Base-by-base conservation (phyloP, 345 rosid species). In the Lepidium didymum region DNA sequence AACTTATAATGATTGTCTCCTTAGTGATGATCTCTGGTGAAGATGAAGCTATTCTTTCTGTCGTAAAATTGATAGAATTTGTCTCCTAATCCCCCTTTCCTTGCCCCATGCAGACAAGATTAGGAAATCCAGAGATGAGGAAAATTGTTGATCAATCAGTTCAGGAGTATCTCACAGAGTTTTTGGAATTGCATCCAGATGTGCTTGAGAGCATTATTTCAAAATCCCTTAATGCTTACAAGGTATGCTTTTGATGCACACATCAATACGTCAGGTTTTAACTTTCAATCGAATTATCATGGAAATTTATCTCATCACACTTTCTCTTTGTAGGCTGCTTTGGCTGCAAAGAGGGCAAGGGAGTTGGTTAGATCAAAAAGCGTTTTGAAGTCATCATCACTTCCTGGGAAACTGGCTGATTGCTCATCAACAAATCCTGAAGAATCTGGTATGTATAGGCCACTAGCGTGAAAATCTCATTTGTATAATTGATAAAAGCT, bases 91-190 rank as follows among this genome's bases (percentile, higher is more conserved):
- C 31, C 62, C 55, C 59, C 6, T 29, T 29, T 1, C 33, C 7
- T 44, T 40, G 60, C 18, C 62, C 44, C 57, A 37, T 72, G 72
- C 68, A 95, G 99, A 95, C 99, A 75, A 89, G 99, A 79, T 81
- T 95, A 82, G 99, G 99, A 62, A 95, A 95, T 85, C 97, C 99
- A 27, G 99, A 95, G 79, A 97, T 95, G 68, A 90, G 97, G 56
- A 89, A 81, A 68, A 83, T 86, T 73, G 97, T 95, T 40, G 99
- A 95, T 69, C 97, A 89, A 73, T 87, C 96, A 72, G 84, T 95
- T 59, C 99, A 91, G 68, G 99, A 95, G 84, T 86, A 84, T 77
- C 90, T 95, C 64, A 86, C 96, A 0, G 99, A 91, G 76, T 95
- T 71, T 82, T 73, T 95, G 78, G 99, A 95, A 82, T 73, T 95